Percentiles rank a stretch among this genome's conserved stretches.
These are phyloP conservation scores for Backusella macrospora DNA, from an alignment of 192 early-diverging fungal genomes.

Conservation along the genomic window DNA sequence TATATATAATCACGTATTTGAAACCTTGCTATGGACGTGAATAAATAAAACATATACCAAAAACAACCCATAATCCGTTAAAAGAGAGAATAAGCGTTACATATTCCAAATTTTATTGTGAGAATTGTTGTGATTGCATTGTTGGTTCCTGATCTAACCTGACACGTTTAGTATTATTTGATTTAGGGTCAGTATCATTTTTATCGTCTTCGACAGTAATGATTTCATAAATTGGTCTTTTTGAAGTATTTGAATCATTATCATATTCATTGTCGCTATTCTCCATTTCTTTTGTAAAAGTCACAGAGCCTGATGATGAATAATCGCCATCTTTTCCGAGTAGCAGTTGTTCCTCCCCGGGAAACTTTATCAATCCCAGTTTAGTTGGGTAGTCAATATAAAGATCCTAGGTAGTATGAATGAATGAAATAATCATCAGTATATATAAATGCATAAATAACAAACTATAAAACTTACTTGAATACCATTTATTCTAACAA, in stretches of 20 bases:
- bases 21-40: too few relatives aligned
- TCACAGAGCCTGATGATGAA: neutral
- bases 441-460: neutral
- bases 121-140: neutral
- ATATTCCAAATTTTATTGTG: neutral
- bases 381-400: constrained; percentile 23
- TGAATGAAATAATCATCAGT: neutral
- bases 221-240: neutral
- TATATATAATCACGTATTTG: too few relatives aligned
- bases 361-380: constrained; percentile 12
- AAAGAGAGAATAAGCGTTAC: neutral
- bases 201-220: neutral
- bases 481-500: constrained; percentile 20
- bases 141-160: neutral
- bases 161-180: neutral
- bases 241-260: neutral
- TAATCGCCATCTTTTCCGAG: neutral
- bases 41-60: too few relatives aligned
- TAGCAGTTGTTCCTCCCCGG: constrained; percentile 5
- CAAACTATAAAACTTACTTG: neutral
- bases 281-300: neutral
- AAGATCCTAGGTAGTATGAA: constrained; percentile 13
- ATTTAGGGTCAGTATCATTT: neutral
- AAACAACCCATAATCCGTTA: too few relatives aligned
- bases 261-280: neutral